phyloP scores from a whole-genome alignment of 2,329 filamentous ascomycete species.

The Penicillium sclerotiorum region DNA sequence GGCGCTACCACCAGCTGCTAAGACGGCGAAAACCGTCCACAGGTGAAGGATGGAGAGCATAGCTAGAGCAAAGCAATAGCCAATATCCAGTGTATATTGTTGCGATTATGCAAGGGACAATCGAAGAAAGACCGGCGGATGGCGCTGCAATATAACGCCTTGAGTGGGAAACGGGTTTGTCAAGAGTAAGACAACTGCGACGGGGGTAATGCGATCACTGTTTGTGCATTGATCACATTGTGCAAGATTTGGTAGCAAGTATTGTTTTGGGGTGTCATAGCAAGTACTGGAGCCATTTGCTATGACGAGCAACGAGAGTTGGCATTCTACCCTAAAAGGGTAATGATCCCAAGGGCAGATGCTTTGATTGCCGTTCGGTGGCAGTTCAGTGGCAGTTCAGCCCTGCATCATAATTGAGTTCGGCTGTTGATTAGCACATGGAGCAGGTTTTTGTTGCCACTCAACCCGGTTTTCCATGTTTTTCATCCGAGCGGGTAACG shows the following conservation, averaged over 20 bases:
- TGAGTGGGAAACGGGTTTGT: too few relatives aligned
- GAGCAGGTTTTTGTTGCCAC: slow-evolving; percentile 16
- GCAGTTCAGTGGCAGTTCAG: background rate
- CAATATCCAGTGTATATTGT: too few relatives aligned
- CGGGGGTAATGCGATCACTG: too few relatives aligned
- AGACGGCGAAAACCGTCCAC: too few relatives aligned
- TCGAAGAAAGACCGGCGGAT: too few relatives aligned
- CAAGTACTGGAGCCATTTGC: background rate
- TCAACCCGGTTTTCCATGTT: slow-evolving; percentile 8
- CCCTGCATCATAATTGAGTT: background rate
- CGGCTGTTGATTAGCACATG: slow-evolving; percentile 11
- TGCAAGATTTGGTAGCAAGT: background rate
- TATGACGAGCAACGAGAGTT: slow-evolving; percentile 6
- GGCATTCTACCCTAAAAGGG: background rate
- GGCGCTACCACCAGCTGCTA: too few relatives aligned
- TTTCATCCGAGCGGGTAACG: slow-evolving; percentile 8
- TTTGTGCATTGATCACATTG: background rate
- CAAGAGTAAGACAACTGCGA: too few relatives aligned
- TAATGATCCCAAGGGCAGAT: too few relatives aligned
- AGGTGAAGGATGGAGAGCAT: too few relatives aligned
- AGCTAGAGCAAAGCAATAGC: too few relatives aligned
- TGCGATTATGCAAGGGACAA: too few relatives aligned
- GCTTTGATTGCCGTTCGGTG: background rate
- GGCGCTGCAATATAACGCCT: too few relatives aligned
- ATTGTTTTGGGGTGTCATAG: background rate